Conservation (phyloP, 1,139 yeast genomes). For the Blastobotrys serpentis region DNA sequence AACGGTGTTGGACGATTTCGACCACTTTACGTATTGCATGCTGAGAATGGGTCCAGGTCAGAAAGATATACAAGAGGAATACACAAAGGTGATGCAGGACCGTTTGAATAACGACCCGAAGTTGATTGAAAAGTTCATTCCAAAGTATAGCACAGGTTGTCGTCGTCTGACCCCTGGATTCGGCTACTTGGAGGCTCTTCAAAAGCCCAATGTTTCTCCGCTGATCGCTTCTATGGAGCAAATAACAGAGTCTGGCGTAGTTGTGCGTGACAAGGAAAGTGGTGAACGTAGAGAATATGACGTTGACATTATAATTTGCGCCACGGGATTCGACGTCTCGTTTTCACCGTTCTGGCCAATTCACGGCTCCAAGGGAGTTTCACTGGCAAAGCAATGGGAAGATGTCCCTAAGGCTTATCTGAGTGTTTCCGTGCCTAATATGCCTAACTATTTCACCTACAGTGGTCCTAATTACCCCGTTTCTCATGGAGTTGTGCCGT, state of each 20-base stretch:
- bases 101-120: conserved; percentile 22
- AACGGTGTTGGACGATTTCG: conserved; percentile 10
- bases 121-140: conserved; percentile 22
- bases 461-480: conserved; percentile 26
- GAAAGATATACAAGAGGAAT: conserved; percentile 12
- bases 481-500: conserved; percentile 24
- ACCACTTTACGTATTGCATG: conserved; percentile 10
- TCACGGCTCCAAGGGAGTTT: conserved; percentile 22
- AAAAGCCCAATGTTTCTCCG: conserved; percentile 22
- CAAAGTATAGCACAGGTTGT: conserved; percentile 26
- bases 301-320: conserved; percentile 27
- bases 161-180: conserved; percentile 29
- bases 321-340: conserved; percentile 23
- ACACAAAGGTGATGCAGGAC: conserved; percentile 17
- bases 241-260: conserved; percentile 2
- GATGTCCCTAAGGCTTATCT: conserved; percentile 20
- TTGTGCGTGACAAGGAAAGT: too few species aligned
- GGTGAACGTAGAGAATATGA: too few species aligned
- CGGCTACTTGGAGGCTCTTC: conserved; percentile 25
- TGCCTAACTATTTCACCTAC: conserved; percentile 25
- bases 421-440: conserved; percentile 23
- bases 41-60: conserved; percentile 12
- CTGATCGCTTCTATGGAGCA: conserved; percentile 14
- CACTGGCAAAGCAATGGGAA: conserved; percentile 18
- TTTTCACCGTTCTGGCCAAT: conserved; percentile 25